Evolutionary conservation across 179 eudicot species (phyloP).

Genomic region (Corrigiola litoralis): DNA sequence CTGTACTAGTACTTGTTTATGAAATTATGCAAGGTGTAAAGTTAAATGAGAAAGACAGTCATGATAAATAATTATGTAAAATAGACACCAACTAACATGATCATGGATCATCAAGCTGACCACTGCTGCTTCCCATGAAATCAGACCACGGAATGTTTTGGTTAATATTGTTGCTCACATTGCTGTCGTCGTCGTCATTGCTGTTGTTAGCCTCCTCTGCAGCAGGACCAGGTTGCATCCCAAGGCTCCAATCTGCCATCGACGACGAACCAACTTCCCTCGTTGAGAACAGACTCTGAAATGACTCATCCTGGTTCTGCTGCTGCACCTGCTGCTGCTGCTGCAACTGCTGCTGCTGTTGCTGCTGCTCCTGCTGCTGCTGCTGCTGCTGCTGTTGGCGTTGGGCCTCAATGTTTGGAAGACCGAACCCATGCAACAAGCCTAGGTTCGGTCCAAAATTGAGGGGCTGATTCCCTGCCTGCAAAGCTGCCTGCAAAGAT

Average conservation of each 20-base stretch:
- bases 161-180: background rate
- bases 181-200: background rate
- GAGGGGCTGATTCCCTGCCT: slow-evolving; percentile 10
- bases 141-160: slow-evolving; percentile 14
- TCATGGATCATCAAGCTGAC: slow-evolving; percentile 22
- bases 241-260: slow-evolving; percentile 8
- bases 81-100: background rate
- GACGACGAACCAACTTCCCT: slow-evolving; percentile 8
- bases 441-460: slow-evolving; percentile 22
- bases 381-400: background rate
- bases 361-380: slow-evolving; percentile 13
- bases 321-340: background rate
- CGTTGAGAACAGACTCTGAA: slow-evolving; percentile 16
- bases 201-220: background rate
- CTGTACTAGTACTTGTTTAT: background rate
- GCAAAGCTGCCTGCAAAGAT: slow-evolving; percentile 16
- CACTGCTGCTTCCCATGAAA: slow-evolving; percentile 16
- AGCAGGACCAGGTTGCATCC: background rate
- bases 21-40: no score
- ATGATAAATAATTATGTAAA: background rate
- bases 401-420: slow-evolving; percentile 7
- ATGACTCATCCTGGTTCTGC: slow-evolving; percentile 1
- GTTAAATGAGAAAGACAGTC: no score
- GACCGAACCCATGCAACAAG: slow-evolving; percentile 17
- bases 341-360: slow-evolving; percentile 5